Base-by-base conservation (phyloP, 208 protist genomes). In the Leishmania aethiopica region DNA sequence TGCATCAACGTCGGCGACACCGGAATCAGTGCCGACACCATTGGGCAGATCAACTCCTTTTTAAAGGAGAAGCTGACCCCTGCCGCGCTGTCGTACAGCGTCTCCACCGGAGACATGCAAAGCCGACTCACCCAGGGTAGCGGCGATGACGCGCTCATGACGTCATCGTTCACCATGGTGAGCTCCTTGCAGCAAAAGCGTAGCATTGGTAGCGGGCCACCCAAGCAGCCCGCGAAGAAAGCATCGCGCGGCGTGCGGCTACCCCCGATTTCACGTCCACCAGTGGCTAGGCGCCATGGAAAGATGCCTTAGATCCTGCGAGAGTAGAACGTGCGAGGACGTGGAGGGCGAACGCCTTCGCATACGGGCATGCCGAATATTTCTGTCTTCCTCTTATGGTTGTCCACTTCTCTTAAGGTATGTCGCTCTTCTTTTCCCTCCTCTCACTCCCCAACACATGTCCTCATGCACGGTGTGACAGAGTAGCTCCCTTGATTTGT, bases 1-100 rank as follows among this genome's bases (percentile, higher is more conserved):
- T 84, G 81, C 35, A 83, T 97, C 57, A 84, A 91, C 57, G 78
- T 97, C 37, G 87, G 89, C 19, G 91, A 89, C 75, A 96, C 94
- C 28, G 79, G 82, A 19, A 89, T 97, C 55, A 71, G 81, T 17
- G 75, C 82, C 0, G 94, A 97, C 62, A 92, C 87, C 0, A 82
- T 94, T 1, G 51, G 81, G 19, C 94, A 96, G 64, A 94, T 97
- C 25, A 80, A 90, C 42, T 42, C 86, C 0, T 87, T 88, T 3
- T 84, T 97, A 17, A 89, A 88, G 51, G 93, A 96, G 70, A 93
- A 91, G 80, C 45, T 84, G 45, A 80, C 81, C 28, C 49, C 75
- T 2, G 35, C 83, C 0, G 45, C 77, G 0, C 15, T 85, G 5
- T 84, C 85, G 28, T 60, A 84, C 13, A 80, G 75, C 42, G 19